Evolutionary conservation across 371 early-diverging fungal genomes (phyloP), one percentile per base, ranked within the genome.

Genomic region (Saksenaea oblongispora): DNA sequence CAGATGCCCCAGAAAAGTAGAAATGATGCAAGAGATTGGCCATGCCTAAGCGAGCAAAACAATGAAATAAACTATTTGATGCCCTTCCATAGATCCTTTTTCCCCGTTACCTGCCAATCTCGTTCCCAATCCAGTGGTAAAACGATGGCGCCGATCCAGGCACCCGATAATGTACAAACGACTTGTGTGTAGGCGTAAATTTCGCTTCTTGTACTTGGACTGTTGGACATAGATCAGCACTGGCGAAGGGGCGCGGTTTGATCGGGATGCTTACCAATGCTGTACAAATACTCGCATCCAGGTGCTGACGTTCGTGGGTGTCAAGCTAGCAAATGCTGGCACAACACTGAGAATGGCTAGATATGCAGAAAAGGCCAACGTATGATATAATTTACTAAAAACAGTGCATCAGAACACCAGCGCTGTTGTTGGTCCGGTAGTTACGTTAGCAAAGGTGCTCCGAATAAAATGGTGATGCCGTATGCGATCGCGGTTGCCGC

Each of bases 91-190:
- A 8, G 35, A 11, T 26, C 42, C 34, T 60, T 34, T 11, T 28
- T 15, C 24, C 5, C 41, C 8, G 24, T 44, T 71, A 72, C 70
- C 68, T 81, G 82, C 82, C 82, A 81, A 36, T 78, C 79, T 57
- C 76, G 62, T 44, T 81, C 82, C 82, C 82, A 81, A 70, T 81
- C 82, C 59, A 81, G 63, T 14, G 82, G 82, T 42, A 81, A 63
- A 3, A 81, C 82, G 58, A 81, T 73, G 8, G 82, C 82, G 24
- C 82, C 82, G 17, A 81, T 75, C 82, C 82, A 81, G n/a, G 82
- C 78, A 11, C 82, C 82, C 5, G 75, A 71, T 17, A 81, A 59
- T 2, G 76, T 62, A 42, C 79, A 78, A 11, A 81, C 44, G 1
- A 69, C 67, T 69, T 81, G 78, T 15, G 76, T 64, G 67, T 81